Evolutionary conservation across 2,329 filamentous ascomycete genomes (phyloP).

Genomic region (Epichloe glyceriae): DNA sequence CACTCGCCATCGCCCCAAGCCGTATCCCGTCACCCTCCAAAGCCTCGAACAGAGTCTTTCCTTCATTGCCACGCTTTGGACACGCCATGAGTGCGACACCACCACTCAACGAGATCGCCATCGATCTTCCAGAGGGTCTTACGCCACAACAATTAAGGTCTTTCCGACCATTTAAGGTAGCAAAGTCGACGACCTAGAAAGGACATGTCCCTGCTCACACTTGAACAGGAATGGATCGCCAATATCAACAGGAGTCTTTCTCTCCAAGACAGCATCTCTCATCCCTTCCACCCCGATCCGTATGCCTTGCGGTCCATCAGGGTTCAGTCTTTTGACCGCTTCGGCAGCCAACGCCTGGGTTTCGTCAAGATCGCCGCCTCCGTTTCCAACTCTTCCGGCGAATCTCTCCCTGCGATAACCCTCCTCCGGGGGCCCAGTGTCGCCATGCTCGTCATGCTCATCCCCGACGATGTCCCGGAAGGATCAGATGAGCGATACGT

Average conservation of each 20-base stretch:
- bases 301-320: conserved; percentile 38
- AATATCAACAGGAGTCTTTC: conserved; percentile 33
- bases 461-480: conserved; percentile 33
- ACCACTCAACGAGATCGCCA: conserved; percentile 17
- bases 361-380: conserved; percentile 42
- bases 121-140: conserved; percentile 29
- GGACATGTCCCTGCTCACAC: background rate
- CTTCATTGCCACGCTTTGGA: background rate
- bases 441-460: conserved; percentile 43
- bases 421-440: conserved; percentile 49
- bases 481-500: conserved; percentile 37
- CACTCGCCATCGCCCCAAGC: too few species aligned
- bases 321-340: conserved; percentile 41
- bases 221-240: conserved; percentile 32
- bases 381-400: conserved; percentile 33
- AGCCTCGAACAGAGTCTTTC: background rate
- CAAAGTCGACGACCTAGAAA: background rate
- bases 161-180: conserved; percentile 35
- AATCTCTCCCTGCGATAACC: conserved; percentile 38
- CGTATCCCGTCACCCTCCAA: background rate
- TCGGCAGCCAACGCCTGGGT: conserved; percentile 33
- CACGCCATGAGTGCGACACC: conserved; percentile 1
- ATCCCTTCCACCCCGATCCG: conserved; percentile 41
- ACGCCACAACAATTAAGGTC: conserved; percentile 26
- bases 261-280: conserved; percentile 28